Conservation (phyloP, 306 rosid species). For the Lathyrus sativus region DNA sequence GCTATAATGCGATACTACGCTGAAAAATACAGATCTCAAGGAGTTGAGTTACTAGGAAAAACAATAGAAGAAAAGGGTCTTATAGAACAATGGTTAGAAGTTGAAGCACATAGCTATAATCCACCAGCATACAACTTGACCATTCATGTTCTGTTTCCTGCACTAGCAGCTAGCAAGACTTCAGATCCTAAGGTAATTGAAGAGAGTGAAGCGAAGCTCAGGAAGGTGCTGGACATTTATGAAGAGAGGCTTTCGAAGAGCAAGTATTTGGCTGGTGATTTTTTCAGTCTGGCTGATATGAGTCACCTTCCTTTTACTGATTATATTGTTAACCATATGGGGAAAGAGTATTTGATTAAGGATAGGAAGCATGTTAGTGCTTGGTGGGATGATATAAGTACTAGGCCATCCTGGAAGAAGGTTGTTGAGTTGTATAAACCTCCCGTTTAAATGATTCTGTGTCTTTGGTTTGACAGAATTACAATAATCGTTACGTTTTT, state of each 20-base stretch:
- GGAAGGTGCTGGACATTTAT: slow-evolving; percentile 52
- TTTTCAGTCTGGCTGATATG: slow-evolving; percentile 57
- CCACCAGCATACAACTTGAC: slow-evolving; percentile 33
- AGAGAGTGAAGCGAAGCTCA: slow-evolving; percentile 54
- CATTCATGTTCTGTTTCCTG: slow-evolving; percentile 31
- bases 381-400: slow-evolving; percentile 61
- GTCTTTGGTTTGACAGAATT: neutral
- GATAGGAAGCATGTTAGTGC: slow-evolving; percentile 48
- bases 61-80: slow-evolving; percentile 55
- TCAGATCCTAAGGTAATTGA: slow-evolving; percentile 47
- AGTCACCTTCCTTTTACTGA: slow-evolving; percentile 52
- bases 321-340: slow-evolving; percentile 44
- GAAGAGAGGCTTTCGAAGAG: slow-evolving; percentile 56
- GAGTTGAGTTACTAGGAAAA: slow-evolving; percentile 48
- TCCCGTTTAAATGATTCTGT: neutral
- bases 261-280: slow-evolving; percentile 63
- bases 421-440: slow-evolving; percentile 30
- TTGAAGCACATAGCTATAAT: slow-evolving; percentile 48
- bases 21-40: slow-evolving; percentile 51
- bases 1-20: slow-evolving; percentile 57
- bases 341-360: slow-evolving; percentile 40
- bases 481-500: neutral
- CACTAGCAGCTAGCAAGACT: neutral
- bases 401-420: slow-evolving; percentile 55
- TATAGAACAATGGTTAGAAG: slow-evolving; percentile 65